Evolutionary conservation across 257 asterid genomes (phyloP).

Genomic region (Phtheirospermum japonicum): DNA sequence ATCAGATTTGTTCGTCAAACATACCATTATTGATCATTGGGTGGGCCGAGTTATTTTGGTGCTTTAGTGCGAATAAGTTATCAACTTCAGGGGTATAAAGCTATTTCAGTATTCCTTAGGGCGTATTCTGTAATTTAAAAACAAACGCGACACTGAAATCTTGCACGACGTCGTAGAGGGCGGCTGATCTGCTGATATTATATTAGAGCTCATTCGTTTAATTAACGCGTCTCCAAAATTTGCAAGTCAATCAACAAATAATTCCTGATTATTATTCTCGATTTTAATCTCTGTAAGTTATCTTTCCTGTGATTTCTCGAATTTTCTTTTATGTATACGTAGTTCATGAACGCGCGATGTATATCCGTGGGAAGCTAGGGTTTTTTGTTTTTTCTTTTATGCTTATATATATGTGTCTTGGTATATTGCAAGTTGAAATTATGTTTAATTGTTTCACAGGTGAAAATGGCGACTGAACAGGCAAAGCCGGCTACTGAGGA

Average conservation of each 20-base stretch:
- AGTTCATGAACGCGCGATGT: neutral
- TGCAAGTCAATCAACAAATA: constrained; percentile 15
- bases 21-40: too few relatives aligned
- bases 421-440: neutral
- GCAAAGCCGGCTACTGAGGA: constrained; percentile 63
- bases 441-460: constrained; percentile 16
- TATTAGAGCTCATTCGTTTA: neutral
- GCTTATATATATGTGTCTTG: neutral
- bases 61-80: too few relatives aligned
- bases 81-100: neutral
- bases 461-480: constrained; percentile 68
- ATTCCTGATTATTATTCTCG: neutral
- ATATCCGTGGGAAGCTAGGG: constrained; percentile 15
- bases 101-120: neutral
- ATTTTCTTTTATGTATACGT: neutral
- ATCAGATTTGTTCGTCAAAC: too few relatives aligned
- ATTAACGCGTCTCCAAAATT: constrained; percentile 10
- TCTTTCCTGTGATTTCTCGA: neutral
- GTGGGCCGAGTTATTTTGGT: too few relatives aligned
- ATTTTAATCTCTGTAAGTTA: constrained; percentile 26
- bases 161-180: neutral
- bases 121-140: neutral
- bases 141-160: neutral
- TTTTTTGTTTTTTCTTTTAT: constrained; percentile 7
- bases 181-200: constrained; percentile 7